phyloP scores from a whole-genome alignment of 108 stramenopile species.

The Cyclostephanos invisitatus region DNA sequence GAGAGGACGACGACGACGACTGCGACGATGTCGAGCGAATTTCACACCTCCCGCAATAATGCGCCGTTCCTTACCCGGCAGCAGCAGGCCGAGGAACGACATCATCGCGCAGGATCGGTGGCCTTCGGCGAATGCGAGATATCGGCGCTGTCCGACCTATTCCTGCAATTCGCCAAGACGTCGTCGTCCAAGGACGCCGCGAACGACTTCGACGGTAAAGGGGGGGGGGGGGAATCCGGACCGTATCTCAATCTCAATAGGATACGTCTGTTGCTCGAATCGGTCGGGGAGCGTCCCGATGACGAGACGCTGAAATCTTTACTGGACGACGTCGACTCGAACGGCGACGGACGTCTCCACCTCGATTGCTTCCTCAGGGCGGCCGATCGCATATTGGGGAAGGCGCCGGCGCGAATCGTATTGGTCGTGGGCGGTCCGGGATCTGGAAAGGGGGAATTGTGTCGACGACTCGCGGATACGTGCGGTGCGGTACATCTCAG shows the following conservation, averaged over 20 bases:
- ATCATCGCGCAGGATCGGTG: constrained; percentile 44
- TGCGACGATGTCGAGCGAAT: too few species aligned
- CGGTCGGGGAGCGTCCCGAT: constrained; percentile 64
- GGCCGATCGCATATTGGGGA: constrained; percentile 57
- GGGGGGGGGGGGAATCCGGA: too few species aligned
- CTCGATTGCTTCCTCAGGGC: constrained; percentile 62
- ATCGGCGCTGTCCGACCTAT: constrained; percentile 68
- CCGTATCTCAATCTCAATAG: constrained; percentile 48
- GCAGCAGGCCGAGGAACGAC: neutral
- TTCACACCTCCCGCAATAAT: neutral
- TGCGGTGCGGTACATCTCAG: constrained; percentile 88
- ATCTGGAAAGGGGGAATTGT: constrained; percentile 92
- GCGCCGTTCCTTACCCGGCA: constrained; percentile 15
- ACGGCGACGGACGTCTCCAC: constrained; percentile 56
- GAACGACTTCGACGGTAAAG: too few species aligned
- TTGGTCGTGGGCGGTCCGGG: constrained; percentile 96
- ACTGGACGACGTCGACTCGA: constrained; percentile 57
- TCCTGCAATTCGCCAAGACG: constrained; percentile 56
- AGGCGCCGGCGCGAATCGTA: constrained; percentile 76
- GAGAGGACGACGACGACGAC: too few species aligned
- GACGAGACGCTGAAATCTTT: constrained; percentile 51
- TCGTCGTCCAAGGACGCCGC: too few species aligned
- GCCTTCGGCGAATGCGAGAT: constrained; percentile 72
- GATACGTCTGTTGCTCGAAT: constrained; percentile 45
- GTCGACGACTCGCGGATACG: constrained; percentile 60